Evolutionary conservation across 768 basidiomycete species (phyloP), one percentile per base, ranked within the genome.

Genomic region (Pisolithus marmoratus): DNA sequence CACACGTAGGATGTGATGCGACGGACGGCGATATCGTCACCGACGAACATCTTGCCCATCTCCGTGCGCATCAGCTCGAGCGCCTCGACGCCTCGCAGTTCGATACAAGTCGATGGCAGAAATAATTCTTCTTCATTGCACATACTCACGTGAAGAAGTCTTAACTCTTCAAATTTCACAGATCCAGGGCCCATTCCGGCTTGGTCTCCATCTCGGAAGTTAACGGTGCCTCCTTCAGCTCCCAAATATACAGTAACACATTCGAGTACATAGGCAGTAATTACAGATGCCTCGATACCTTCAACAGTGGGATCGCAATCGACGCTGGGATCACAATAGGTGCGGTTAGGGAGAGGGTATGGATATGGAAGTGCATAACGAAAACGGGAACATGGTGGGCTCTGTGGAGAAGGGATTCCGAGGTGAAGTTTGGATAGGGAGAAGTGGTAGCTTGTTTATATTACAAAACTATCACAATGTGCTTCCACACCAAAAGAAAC

Each of bases 201-300:
- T 9, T 11, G 1, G 29, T 31, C 29, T 31, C 8, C 29, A 11
- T 9, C 2, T 8, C 29, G 27, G 8, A 5, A 12, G 26, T 26
- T 17, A 52, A 74, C 70, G 54, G 78, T 70, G 56, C 69, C 63
- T 38, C 42, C 38, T 38, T 72, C 58, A 58, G 75, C 60, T 26
- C 58, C 85, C 87, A 90, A 65, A 95, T 94, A 70, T 93, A 96
- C 24, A 96, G 77, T 7, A 96, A 93, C 26, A 85, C 86, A 64
- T 95, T 93, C 12, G 93, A 85, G 64, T 93, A 96, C 38, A 95
- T 74, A 0, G 94, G 92, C 1, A 94, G 94, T 2, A 96, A 71
- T 49, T 87, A 83, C 9, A 96, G 81, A 42, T 84, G 71, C 0
- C 74, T 65, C 20, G 81, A 88, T 15, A 92, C 78, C 51, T 81